phyloP scores from a whole-genome alignment of 257 asterid species.

The Misopates orontium region DNA sequence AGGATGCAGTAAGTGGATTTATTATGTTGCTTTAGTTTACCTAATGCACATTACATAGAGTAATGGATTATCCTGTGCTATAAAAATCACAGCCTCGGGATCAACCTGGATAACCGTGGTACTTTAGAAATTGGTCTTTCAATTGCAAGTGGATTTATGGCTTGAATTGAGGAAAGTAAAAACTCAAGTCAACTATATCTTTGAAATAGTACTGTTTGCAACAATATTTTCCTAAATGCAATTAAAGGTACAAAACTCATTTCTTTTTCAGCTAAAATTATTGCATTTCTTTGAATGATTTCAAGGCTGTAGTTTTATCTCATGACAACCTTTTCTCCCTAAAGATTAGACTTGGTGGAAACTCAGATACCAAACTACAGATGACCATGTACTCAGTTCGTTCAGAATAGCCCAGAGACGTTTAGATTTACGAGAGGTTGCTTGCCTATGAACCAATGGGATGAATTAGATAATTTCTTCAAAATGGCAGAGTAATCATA shows the following conservation, averaged over 20 bases:
- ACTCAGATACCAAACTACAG: constrained; percentile 54
- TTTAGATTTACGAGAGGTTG: constrained; percentile 77
- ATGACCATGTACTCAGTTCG: constrained; percentile 51
- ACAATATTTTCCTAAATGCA: constrained; percentile 58
- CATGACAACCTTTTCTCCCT: constrained; percentile 73
- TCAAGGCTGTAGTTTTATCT: constrained; percentile 15
- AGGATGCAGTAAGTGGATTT: constrained; percentile 52
- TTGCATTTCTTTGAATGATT: neutral
- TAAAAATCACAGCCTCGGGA: constrained; percentile 54
- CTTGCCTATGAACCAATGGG: constrained; percentile 82
- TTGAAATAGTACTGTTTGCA: constrained; percentile 18
- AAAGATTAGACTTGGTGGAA: constrained; percentile 82
- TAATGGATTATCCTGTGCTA: neutral
- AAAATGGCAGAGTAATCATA: constrained; percentile 56
- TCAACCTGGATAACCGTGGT: constrained; percentile 61
- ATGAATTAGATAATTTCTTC: constrained; percentile 65
- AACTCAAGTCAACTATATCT: too few species aligned
- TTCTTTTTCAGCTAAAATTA: constrained; percentile 2
- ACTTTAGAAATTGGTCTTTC: constrained; percentile 48
- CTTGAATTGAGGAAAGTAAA: too few species aligned
- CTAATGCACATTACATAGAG: neutral
- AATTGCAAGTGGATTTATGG: too few species aligned
- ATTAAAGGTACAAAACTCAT: constrained; percentile 56
- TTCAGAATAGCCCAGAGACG: constrained; percentile 42
- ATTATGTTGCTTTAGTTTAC: neutral